Conservation (phyloP, 1,139 yeast genomes). For the Protomyces inundatus region DNA sequence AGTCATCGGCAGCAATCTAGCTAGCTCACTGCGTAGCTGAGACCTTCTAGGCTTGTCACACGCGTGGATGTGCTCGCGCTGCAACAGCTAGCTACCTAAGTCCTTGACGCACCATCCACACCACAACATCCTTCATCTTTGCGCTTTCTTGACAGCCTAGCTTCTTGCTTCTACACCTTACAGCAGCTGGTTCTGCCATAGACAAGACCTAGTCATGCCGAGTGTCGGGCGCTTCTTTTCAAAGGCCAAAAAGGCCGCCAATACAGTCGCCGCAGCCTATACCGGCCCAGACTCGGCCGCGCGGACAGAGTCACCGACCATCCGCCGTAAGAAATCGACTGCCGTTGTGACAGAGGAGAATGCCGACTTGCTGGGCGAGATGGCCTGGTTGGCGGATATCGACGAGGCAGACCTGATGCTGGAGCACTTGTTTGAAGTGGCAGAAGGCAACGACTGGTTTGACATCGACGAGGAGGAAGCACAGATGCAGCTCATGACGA, state of each 20-base stretch:
- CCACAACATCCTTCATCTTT: too few relatives aligned
- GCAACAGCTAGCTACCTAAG: too few relatives aligned
- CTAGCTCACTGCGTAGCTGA: too few relatives aligned
- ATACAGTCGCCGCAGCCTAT: background rate
- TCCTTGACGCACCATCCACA: too few relatives aligned
- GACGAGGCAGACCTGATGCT: constrained; percentile 32
- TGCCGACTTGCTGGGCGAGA: constrained; percentile 12
- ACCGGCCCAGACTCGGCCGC: background rate
- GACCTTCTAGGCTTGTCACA: too few relatives aligned
- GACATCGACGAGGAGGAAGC: constrained; percentile 25
- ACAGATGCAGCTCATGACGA: constrained; percentile 19
- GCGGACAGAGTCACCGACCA: background rate
- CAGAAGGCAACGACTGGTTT: constrained; percentile 26
- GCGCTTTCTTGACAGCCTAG: too few relatives aligned
- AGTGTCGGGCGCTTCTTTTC: background rate
- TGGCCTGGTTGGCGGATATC: constrained; percentile 20
- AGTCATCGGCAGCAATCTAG: too few relatives aligned
- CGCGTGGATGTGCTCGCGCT: too few relatives aligned
- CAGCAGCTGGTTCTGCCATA: background rate
- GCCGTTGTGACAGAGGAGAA: constrained; percentile 1
- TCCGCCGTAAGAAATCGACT: background rate
- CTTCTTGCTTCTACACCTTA: too few relatives aligned
- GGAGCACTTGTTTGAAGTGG: constrained; percentile 28
- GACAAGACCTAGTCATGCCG: background rate
- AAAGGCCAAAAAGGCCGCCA: background rate